These are phyloP conservation scores for Tricholoma hemisulphureum DNA, from an alignment of 768 basidiomycete genomes.

Conservation along the genomic window DNA sequence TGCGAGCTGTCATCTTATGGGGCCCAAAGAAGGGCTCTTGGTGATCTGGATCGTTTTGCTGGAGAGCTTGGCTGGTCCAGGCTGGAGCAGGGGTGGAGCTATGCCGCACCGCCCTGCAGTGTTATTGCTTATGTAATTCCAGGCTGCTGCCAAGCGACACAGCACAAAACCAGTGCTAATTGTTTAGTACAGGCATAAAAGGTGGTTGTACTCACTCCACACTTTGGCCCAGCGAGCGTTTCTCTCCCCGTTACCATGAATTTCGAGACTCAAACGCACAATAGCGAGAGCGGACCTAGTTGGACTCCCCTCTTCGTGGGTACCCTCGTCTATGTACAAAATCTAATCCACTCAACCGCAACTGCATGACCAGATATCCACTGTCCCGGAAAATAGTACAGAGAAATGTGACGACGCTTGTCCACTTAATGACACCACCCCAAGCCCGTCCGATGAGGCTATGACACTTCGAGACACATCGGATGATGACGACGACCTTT, in stretches of 20 bases:
- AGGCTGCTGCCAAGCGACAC: too few relatives aligned
- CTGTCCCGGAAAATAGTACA: neutral
- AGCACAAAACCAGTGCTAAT: too few relatives aligned
- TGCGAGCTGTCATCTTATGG: constrained; percentile 14
- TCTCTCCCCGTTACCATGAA: neutral
- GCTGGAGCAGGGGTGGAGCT: neutral
- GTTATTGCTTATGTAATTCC: too few relatives aligned
- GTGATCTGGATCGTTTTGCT: too few relatives aligned
- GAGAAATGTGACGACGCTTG: neutral
- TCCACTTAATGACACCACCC: neutral
- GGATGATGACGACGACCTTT: constrained; percentile 14
- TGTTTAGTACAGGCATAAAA: too few relatives aligned
- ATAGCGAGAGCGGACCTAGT: too few relatives aligned
- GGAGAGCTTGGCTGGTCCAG: too few relatives aligned
- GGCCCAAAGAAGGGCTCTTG: neutral
- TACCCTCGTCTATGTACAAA: neutral
- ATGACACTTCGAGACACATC: constrained; percentile 4
- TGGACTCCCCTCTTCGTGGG: neutral
- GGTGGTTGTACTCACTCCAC: too few relatives aligned
- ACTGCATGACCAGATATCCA: neutral
- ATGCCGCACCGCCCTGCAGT: too few relatives aligned
- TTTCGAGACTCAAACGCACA: neutral
- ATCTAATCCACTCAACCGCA: neutral
- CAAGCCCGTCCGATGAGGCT: neutral
- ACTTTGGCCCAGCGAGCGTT: too few relatives aligned